Base-by-base conservation (phyloP, 352 stramenopile species). In the Globisporangium paddicum region DNA sequence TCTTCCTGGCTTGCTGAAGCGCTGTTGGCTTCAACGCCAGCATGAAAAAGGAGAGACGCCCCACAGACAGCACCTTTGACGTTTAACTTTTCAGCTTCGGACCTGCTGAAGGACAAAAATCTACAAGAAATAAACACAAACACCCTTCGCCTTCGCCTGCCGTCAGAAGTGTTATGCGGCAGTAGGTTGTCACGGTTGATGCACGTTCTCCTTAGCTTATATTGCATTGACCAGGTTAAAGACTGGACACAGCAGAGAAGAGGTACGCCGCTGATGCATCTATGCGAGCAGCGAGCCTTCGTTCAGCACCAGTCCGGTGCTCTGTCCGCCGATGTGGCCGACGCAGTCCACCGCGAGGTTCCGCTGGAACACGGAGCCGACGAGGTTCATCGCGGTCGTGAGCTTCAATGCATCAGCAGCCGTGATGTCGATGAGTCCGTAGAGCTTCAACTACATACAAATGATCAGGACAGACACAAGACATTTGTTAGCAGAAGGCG, bases 321-420 rank as follows among this genome's bases (percentile, higher is more conserved):
- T 57, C 51, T 93, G 82, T 18, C 85, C 85, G 10, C 82, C 85
- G 25, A 94, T 62, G 55, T 94, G 85, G 21, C 85, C 85, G 6
- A 89, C 82, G 41, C 82, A 94, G 55, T 94, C 85, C 41, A 94
- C 71, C 2, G 73, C 62, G 28, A 86, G 32, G 26, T 67, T 82
- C 30, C 77, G 74, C 58, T 90, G 80, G 48, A 86, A 89, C 2
- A 72, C 66, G 9, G 75, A 72, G 28, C 80, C 80, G 23, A 90
- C 51, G 30, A 82, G 47, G 45, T 90, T 90, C 32, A 86, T 58
- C 9, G 66, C 74, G 11, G 80, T 85, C 49, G 82, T 86, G 21
- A 90, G 63, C 63, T 87, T 67, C 52, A 90, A 68, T 69, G 86
- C 82, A 34, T 90, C 70, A 1, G 72, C 62, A 14, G 80, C 79